Percentiles rank a stretch among this genome's conserved stretches.
These are phyloP conservation scores for Pyrus communis DNA, from an alignment of 306 rosid genomes.

Conservation along the genomic window DNA sequence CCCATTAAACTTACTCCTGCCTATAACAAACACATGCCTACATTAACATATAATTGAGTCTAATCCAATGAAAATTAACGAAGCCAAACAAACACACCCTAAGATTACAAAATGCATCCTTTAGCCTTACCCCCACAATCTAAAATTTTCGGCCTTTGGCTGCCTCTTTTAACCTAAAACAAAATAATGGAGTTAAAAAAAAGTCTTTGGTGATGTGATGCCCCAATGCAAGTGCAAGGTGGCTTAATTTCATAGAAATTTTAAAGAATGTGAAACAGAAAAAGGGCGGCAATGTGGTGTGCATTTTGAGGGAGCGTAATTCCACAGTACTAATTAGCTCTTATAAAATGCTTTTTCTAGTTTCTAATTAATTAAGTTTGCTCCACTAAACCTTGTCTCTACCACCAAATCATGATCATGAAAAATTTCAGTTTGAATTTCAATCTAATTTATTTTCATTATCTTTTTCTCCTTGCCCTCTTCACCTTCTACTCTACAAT, in stretches of 20 bases:
- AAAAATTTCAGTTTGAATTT: neutral
- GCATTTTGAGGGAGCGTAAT: neutral
- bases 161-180: neutral
- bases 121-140: neutral
- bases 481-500: neutral
- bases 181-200: neutral
- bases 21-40: too few relatives aligned
- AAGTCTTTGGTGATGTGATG: neutral
- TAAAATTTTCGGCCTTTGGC: neutral
- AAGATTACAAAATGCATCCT: neutral
- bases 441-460: neutral
- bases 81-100: too few relatives aligned
- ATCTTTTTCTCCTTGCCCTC: slow-evolving; percentile 17
- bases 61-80: too few relatives aligned
- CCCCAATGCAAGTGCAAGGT: neutral
- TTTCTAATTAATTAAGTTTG: neutral
- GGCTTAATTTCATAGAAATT: neutral
- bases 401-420: neutral
- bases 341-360: neutral
- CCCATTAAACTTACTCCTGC: too few relatives aligned
- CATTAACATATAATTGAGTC: too few relatives aligned
- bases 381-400: neutral
- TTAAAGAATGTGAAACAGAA: neutral
- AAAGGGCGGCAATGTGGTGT: neutral
- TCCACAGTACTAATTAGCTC: neutral